Evolutionary conservation across 768 basidiomycete species (phyloP), one percentile per base, ranked within the genome.

Genomic region (Russula compacta): DNA sequence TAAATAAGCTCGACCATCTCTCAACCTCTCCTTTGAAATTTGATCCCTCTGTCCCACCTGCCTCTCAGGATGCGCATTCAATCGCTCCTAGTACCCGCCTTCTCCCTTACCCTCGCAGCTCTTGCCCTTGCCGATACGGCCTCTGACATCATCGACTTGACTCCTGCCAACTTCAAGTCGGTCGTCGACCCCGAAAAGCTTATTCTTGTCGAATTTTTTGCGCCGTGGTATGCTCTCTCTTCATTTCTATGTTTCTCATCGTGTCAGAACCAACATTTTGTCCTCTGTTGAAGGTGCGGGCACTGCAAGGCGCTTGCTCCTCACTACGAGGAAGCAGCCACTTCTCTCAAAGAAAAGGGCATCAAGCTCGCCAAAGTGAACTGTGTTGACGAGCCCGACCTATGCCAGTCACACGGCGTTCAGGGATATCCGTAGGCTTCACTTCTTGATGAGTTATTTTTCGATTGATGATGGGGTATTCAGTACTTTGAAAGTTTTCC

Each of bases 291-390:
- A 56, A 90, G 89, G 89, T 95, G 92, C 71, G 92, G 93, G 49
- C 94, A 97, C 77, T 97, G 95, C 80, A 95, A 95, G 70, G 89
- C 92, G 38, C 81, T 97, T 56, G 93, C 92, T 21, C 94, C 94
- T 56, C 87, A 95, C 65, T 95, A 95, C 67, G 92, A 95, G 71
- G 86, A 89, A 72, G 95, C 97, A 4, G 94, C 97, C 1, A 95
- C 95, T 11, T 77, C 83, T 39, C 85, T 99, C 73, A 97, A 95
- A 77, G 87, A 86, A 65, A 89, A 86, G 72, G 79, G 79, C 73
- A 92, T 99, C 76, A 88, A 88, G 73, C 75, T 99, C 56, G 94
- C 94, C 66, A 95, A 98, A 72, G 95, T 98, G 53, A 93, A 98
- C 78, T 98, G 95, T 73, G 95, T 97, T 48, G 94, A 91, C 65